These are phyloP conservation scores for Astrocystis sublimbata DNA, from an alignment of 495 filamentous ascomycete genomes.

Conservation along the genomic window DNA sequence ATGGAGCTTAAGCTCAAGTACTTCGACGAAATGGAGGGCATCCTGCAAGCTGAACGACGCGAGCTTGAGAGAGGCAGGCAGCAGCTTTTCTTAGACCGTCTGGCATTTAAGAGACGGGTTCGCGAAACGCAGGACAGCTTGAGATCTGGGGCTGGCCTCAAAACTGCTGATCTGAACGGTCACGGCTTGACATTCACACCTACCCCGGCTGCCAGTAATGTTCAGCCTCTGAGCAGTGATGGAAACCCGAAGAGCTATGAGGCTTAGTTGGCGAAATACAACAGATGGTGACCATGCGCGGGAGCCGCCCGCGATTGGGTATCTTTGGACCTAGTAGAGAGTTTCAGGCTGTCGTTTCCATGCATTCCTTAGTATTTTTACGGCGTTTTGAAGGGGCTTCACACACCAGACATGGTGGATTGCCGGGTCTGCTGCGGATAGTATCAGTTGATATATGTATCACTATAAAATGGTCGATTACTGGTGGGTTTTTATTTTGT, in stretches of 20 bases:
- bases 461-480: background rate
- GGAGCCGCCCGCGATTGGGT: too few species aligned
- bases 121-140: slow-evolving; percentile 78
- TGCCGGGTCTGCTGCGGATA: background rate
- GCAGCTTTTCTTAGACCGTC: slow-evolving; percentile 87
- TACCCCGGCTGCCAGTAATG: slow-evolving; percentile 44
- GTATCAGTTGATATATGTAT: slow-evolving; percentile 17
- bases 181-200: slow-evolving; percentile 66
- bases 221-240: slow-evolving; percentile 68
- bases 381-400: slow-evolving; percentile 11
- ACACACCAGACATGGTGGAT: slow-evolving; percentile 7
- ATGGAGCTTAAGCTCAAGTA: slow-evolving; percentile 84
- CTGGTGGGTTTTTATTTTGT: background rate
- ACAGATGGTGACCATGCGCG: too few species aligned
- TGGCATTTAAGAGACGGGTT: slow-evolving; percentile 86
- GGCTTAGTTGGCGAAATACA: slow-evolving; percentile 36
- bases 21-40: slow-evolving; percentile 92
- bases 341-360: too few species aligned
- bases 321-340: too few species aligned
- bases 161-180: slow-evolving; percentile 53
- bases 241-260: slow-evolving; percentile 56
- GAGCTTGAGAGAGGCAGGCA: slow-evolving; percentile 89
- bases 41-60: slow-evolving; percentile 85
- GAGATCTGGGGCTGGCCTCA: slow-evolving; percentile 55
- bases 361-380: slow-evolving; percentile 7